Conservation (phyloP, 106 monocot species). For the Vanilla planifolia region DNA sequence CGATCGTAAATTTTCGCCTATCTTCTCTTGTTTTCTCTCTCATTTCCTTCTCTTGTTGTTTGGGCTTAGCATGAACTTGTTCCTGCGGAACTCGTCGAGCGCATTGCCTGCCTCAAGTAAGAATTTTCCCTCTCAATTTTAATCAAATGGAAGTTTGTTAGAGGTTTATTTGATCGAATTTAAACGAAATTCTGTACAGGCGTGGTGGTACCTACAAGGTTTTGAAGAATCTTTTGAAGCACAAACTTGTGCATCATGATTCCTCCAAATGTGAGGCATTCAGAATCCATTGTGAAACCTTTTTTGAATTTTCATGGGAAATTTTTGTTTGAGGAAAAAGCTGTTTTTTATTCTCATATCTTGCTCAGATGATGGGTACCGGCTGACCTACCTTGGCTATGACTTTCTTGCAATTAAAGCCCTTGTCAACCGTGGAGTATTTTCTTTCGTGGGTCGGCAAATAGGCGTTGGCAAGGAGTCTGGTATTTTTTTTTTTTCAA, state of each 20-base stretch:
- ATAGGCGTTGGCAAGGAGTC: conserved; percentile 99
- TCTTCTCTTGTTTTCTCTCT: background rate
- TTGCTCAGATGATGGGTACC: conserved; percentile 83
- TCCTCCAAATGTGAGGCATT: conserved; percentile 71
- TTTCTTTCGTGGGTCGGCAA: conserved; percentile 79
- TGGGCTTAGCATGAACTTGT: conserved; percentile 83
- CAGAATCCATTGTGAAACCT: background rate
- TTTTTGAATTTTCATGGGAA: background rate
- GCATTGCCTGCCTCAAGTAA: conserved; percentile 88
- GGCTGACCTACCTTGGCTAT: conserved; percentile 97
- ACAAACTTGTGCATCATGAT: conserved; percentile 94
- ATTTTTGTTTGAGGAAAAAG: background rate
- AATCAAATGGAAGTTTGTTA: conserved; percentile 2
- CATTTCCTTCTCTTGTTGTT: background rate
- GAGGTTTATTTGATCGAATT: conserved; percentile 6
- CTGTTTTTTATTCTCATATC: background rate
- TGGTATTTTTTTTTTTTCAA: conserved; percentile 28
- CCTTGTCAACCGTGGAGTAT: conserved; percentile 87
- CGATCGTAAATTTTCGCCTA: background rate
- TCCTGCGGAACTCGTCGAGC: conserved; percentile 75
- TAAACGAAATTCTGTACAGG: conserved; percentile 27
- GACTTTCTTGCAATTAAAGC: conserved; percentile 99
- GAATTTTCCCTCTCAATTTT: background rate
- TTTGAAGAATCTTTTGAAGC: conserved; percentile 82
- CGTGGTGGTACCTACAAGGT: conserved; percentile 96